These are phyloP conservation scores for Neocucurbitaria cava DNA, from an alignment of 2,329 filamentous ascomycete species.

Conservation along the genomic window DNA sequence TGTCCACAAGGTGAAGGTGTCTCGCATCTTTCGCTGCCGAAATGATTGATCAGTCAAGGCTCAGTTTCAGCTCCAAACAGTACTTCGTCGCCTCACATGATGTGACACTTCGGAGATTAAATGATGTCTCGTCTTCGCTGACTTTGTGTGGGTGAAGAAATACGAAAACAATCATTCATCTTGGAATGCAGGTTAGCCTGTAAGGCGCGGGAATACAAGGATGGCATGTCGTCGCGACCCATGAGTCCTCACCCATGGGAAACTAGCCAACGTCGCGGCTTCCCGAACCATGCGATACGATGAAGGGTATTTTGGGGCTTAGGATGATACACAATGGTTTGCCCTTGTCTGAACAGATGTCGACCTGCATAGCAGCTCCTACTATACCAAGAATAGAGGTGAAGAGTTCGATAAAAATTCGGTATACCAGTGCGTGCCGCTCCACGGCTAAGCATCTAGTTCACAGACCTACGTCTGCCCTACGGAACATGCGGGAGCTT, in stretches of 20 bases:
- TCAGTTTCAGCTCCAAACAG: background rate
- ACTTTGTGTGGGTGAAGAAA: background rate
- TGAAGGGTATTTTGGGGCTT: too few relatives aligned
- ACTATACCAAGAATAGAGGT: too few relatives aligned
- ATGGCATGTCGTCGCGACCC: background rate
- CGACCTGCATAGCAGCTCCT: too few relatives aligned
- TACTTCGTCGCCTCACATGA: background rate
- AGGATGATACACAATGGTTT: background rate
- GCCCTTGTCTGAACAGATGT: background rate
- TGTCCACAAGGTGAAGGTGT: too few relatives aligned
- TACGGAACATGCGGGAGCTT: background rate
- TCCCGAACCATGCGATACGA: too few relatives aligned
- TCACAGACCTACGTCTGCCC: background rate
- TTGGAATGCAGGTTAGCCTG: background rate
- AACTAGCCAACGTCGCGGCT: too few relatives aligned
- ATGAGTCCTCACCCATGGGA: too few relatives aligned
- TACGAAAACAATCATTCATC: too few relatives aligned
- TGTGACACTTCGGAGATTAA: background rate
- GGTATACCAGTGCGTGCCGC: too few relatives aligned
- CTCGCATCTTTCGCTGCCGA: background rate
- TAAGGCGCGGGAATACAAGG: background rate
- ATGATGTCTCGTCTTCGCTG: background rate
- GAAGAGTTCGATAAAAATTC: too few relatives aligned
- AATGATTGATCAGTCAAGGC: background rate
- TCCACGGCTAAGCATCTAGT: too few relatives aligned